Evolutionary conservation across 305 asterid species (phyloP).

Genomic region (Nicotiana rustica): DNA sequence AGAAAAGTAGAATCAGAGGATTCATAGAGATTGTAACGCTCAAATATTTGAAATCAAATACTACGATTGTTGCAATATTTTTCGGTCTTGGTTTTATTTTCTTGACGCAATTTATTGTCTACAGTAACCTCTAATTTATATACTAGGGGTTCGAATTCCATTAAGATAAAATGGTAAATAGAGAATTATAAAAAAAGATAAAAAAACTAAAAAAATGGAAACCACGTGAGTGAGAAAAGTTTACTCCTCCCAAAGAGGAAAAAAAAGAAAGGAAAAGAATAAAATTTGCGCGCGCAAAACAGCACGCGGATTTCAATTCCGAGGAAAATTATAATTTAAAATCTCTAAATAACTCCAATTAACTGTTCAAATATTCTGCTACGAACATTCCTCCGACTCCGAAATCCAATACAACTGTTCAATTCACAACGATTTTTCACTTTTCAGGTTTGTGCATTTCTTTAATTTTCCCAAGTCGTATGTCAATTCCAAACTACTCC

Average conservation of each 20-base stretch:
- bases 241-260: no score
- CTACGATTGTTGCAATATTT: no score
- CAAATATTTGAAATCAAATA: no score
- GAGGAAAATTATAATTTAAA: neutral
- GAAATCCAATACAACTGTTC: neutral
- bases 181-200: no score
- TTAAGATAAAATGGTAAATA: no score
- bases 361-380: neutral
- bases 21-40: no score
- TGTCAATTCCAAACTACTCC: neutral
- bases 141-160: no score
- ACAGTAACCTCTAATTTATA: no score
- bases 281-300: neutral
- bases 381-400: constrained; percentile 5
- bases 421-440: neutral
- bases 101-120: no score
- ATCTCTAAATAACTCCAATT: neutral
- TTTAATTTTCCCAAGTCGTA: neutral
- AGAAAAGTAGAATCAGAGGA: no score
- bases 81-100: no score
- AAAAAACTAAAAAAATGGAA: neutral
- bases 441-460: constrained; percentile 9
- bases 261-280: no score
- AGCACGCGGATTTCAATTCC: neutral
- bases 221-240: neutral